Evolutionary conservation across 305 asterid genomes (phyloP), one percentile per base, ranked within the genome.

Genomic region (Fraxinus ornus): DNA sequence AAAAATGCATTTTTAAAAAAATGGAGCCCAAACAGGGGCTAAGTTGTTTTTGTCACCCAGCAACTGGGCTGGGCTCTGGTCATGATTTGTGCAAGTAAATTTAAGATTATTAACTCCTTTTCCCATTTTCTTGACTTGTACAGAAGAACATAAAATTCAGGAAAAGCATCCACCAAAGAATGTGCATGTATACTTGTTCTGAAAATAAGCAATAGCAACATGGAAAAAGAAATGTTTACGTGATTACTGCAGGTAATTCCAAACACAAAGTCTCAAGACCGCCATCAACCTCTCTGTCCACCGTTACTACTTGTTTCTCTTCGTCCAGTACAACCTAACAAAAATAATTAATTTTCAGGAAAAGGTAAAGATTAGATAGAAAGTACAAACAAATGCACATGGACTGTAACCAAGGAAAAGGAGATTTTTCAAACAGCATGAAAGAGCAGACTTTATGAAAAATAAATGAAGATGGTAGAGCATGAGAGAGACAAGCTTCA

Each of bases 271-370:
- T 94, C 89, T 94, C 98, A 0, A 93, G 90, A 57, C 98, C 97
- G 77, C 97, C 98, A 86, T 94, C 98, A 24, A 94, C 98, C 88
- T 94, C 98, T 90, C 98, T 89, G 79, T 94, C 97, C 75, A 93
- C 97, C 7, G 91, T 88, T 36, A 83, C 95, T 39, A 79, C 87
- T 74, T 93, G 91, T 35, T 88, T 93, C 86, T 85, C 93, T 86
- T 88, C 88, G 68, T 93, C 95, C 70, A 94, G 84, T 55, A 92
- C 92, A 84, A 93, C 95, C 98, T 94, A 86, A 75, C 3, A 72
- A 30, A 83, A 75, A 9, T 62, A 47, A 2, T 6, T 41, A 70
- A 71, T 24, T 55, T 17, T 47, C 22, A 17, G 4, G 15, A 24
- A 3, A 36, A 12, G 55, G 7, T 57, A 4, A 8, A 57, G 19